Evolutionary conservation across 495 filamentous ascomycete species (phyloP), one percentile per base, ranked within the genome.

Genomic region (Aspergillus haitiensis): DNA sequence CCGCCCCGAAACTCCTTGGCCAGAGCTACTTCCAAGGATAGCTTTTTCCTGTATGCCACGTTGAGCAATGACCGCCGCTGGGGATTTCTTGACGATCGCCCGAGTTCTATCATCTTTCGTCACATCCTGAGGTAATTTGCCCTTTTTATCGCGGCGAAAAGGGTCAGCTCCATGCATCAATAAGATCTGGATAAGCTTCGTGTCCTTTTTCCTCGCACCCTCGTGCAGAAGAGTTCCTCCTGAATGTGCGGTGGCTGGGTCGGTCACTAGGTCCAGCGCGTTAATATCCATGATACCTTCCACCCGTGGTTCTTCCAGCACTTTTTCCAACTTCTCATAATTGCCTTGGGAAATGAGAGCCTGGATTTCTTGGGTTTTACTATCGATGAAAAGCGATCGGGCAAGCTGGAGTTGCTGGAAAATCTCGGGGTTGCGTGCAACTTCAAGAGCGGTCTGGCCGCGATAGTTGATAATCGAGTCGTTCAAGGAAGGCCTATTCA

Each of bases 81-180:
- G 95, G 0, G 93, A 97, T 64, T 86, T 90, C 74, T 97, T 98
- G 49, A 98, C 76, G 66, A 98, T 91, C 6, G 86, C 86, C 42
- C 85, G 81, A 1, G 88, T 97, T 58, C 83, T 84, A 60, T 98
- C 94, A 72, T 98, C 94, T 69, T 97, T 98, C 18, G 94, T 98
- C 16, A 97, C 88, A 74, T 98, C 93, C 71, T 98, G 94, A 16
- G 94, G 92, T 31, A 98, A 81, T 70, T 96, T 97, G 7, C 94
- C 95, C 75, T 90, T 94, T 59, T 91, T 90, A 72, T 98, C 94
- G 49, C 95, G 84, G 45, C 91, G 86, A 72, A 98, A 98, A 1
- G 94, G 94, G 75, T 98, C 94, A n/a, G 94, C 94, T 3, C 94
- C 95, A 68, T 98, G 95, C 48, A 97, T 84, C 40, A 98, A 75